Conservation (phyloP, 2,329 filamentous ascomycete genomes). For the Dactylellina drechsleri region DNA sequence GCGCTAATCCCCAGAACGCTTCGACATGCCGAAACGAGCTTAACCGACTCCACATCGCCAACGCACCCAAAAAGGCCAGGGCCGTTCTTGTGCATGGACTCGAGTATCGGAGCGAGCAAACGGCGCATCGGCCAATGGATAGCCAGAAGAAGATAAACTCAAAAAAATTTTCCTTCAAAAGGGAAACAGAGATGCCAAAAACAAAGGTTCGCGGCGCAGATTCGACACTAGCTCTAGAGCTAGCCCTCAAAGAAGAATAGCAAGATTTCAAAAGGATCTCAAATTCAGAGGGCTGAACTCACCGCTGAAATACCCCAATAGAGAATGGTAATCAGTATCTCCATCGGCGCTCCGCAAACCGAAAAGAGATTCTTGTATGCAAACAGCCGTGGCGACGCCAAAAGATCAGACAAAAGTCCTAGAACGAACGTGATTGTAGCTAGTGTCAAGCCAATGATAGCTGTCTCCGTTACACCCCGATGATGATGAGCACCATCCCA, state of each 20-base stretch:
- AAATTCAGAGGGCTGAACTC: conserved; percentile 47
- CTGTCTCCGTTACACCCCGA: conserved; percentile 27
- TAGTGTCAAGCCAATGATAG: conserved; percentile 73
- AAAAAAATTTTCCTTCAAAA: conserved; percentile 27
- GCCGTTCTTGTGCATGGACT: neutral
- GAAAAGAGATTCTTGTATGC: conserved; percentile 74
- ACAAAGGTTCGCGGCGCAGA: conserved; percentile 1
- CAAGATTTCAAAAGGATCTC: neutral
- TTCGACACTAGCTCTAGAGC: conserved; percentile 14
- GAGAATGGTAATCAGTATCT: conserved; percentile 75
- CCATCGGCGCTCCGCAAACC: conserved; percentile 74
- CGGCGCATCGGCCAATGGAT: conserved; percentile 29
- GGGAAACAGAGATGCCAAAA: conserved; percentile 29
- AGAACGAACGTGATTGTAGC: conserved; percentile 71
- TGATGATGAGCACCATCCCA: conserved; percentile 32
- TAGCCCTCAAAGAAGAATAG: conserved; percentile 11
- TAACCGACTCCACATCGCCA: conserved; percentile 43
- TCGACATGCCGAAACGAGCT: conserved; percentile 45
- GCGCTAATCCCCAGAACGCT: conserved; percentile 30
- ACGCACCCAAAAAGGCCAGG: conserved; percentile 27
- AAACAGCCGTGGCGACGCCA: conserved; percentile 70
- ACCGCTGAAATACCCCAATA: conserved; percentile 75
- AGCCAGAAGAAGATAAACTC: conserved; percentile 10
- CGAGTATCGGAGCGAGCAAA: conserved; percentile 2
- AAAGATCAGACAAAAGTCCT: conserved; percentile 73